These are phyloP conservation scores for Phialocephala sp. DNA, from an alignment of 2,329 filamentous ascomycete species.

Conservation along the genomic window DNA sequence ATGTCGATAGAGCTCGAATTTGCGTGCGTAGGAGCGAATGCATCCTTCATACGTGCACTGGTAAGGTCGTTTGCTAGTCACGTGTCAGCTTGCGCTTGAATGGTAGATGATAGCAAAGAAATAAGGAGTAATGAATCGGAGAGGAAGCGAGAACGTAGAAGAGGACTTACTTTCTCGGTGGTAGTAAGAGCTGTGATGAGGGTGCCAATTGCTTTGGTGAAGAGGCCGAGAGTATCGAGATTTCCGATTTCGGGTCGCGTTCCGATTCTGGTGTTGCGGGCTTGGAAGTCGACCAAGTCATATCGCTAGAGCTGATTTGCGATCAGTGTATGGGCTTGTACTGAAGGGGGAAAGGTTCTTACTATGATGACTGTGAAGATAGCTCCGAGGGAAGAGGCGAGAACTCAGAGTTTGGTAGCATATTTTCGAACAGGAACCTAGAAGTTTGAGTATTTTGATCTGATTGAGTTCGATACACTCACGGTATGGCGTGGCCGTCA, in stretches of 20 bases:
- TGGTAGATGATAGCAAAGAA: neutral
- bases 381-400: neutral
- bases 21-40: neutral
- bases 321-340: neutral
- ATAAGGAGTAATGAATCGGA: neutral
- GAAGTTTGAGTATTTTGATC: neutral
- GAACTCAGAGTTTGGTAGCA: neutral
- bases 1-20: slow-evolving; percentile 13
- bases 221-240: neutral
- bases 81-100: neutral
- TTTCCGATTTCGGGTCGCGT: neutral
- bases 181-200: neutral
- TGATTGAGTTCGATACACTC: neutral
- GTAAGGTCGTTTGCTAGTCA: neutral
- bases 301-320: neutral
- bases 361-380: neutral
- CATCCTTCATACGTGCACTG: neutral
- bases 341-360: neutral
- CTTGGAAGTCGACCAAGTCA: neutral
- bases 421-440: neutral
- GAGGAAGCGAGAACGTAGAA: neutral
- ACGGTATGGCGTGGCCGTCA: neutral
- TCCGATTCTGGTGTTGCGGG: neutral
- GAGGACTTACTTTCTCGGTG: neutral
- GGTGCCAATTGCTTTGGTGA: neutral